Conservation (phyloP, 2,329 filamentous ascomycete genomes). For the Claviceps paspali region DNA sequence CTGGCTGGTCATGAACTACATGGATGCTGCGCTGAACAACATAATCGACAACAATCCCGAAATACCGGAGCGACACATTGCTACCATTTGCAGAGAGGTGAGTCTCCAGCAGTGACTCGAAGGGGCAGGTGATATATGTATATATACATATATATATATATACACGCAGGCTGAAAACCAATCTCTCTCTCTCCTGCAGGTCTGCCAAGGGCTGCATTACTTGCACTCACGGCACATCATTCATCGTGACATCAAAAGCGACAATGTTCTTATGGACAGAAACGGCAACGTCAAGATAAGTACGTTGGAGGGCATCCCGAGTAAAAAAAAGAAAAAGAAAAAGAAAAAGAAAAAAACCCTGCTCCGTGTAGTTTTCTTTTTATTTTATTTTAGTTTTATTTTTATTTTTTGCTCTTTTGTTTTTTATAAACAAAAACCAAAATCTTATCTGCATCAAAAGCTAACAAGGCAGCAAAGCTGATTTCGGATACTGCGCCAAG, state of each 20-base stretch:
- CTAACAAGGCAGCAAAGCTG: not conserved
- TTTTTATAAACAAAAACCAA: too few species aligned
- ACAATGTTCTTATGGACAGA: constrained; percentile 77
- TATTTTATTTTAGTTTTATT: too few species aligned
- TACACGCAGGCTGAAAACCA: not conserved
- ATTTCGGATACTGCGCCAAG: not conserved
- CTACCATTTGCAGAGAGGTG: constrained; percentile 89
- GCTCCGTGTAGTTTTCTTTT: too few species aligned
- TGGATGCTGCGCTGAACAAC: not conserved
- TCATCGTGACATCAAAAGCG: constrained; percentile 94
- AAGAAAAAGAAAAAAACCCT: too few species aligned
- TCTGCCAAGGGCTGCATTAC: constrained; percentile 85
- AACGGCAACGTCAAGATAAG: constrained; percentile 14
- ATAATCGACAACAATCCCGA: not conserved
- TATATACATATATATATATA: too few species aligned
- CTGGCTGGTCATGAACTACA: not conserved
- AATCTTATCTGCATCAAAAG: not conserved
- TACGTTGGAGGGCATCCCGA: not conserved
- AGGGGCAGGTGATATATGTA: too few species aligned
- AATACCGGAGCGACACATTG: constrained; percentile 90
- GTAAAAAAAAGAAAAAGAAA: too few species aligned
- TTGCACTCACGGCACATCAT: constrained; percentile 92
- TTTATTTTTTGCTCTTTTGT: too few species aligned
- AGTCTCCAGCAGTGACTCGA: not conserved
- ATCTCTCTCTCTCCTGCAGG: constrained; percentile 37